These are phyloP conservation scores for Kazachstania viticola DNA, from an alignment of 805 yeast species.

Conservation along the genomic window DNA sequence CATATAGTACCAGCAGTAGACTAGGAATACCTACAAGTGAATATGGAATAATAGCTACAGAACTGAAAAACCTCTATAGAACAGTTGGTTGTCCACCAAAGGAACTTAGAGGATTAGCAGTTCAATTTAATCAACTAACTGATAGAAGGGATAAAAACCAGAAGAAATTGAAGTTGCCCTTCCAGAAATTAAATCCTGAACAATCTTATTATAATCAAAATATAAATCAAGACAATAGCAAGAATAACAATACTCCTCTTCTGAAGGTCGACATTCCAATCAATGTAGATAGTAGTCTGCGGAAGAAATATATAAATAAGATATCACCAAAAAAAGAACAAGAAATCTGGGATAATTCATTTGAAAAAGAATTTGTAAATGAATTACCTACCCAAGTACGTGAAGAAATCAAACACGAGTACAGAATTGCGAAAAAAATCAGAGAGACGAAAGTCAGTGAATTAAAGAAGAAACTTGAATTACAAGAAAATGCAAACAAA, in stretches of 20 bases:
- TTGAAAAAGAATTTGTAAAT: constrained; percentile 52
- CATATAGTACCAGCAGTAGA: constrained; percentile 43
- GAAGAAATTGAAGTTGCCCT: constrained; percentile 26
- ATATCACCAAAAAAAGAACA: constrained; percentile 20
- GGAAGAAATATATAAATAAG: not conserved
- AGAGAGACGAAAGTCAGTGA: constrained; percentile 13
- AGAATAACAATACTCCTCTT: too few relatives aligned
- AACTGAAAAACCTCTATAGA: constrained; percentile 44
- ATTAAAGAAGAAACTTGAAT: constrained; percentile 8
- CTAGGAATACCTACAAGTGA: constrained; percentile 54
- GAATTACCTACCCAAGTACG: constrained; percentile 58
- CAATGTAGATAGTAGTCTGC: not conserved
- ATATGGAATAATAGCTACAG: constrained; percentile 48
- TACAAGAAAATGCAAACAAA: constrained; percentile 5
- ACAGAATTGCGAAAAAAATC: constrained; percentile 23
- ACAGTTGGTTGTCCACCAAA: constrained; percentile 45
- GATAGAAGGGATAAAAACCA: constrained; percentile 22
- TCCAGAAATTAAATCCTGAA: constrained; percentile 16
- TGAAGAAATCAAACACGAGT: constrained; percentile 45
- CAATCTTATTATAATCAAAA: too few relatives aligned
- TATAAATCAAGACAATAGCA: too few relatives aligned
- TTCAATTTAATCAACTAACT: constrained; percentile 53
- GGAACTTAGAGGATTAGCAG: constrained; percentile 71
- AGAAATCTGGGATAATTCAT: not conserved
- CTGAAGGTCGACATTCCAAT: constrained; percentile 1